A percentile compares a stretch with the other conserved stretches of the same genome.
phyloP scores from a whole-genome alignment of 169 alveolate genomes.

The Plasmodium gallinaceum region DNA sequence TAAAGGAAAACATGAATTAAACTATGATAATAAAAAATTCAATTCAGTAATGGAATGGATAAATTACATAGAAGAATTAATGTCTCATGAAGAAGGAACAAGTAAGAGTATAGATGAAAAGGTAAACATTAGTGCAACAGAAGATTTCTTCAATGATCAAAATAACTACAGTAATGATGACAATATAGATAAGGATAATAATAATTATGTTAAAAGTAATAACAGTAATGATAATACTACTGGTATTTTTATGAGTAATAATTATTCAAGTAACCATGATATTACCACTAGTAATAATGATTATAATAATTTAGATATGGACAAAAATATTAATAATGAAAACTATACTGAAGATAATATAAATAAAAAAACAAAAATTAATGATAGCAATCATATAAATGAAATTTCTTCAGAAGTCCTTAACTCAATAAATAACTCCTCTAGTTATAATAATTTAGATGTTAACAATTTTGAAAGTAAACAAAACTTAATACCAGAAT shows the following conservation, averaged over 20 bases:
- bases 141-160: slow-evolving; percentile 11
- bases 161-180: slow-evolving; percentile 5
- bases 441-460: background rate
- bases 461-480: background rate
- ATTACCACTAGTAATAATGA: background rate
- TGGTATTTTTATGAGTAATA: background rate
- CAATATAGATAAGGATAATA: background rate
- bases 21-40: slow-evolving; percentile 67
- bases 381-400: background rate
- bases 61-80: slow-evolving; percentile 58
- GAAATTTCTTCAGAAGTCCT: background rate
- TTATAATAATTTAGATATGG: background rate
- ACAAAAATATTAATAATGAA: background rate
- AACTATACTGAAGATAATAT: background rate
- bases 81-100: slow-evolving; percentile 30
- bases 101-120: background rate
- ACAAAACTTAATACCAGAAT: slow-evolving; percentile 31
- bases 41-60: slow-evolving; percentile 76
- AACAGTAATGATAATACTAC: background rate
- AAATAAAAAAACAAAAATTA: background rate
- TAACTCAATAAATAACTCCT: background rate
- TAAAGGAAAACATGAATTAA: slow-evolving; percentile 72
- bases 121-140: background rate
- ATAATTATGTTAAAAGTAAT: background rate
- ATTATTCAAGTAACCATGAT: background rate